A percentile compares a stretch with the other conserved stretches of the same genome.
Evolutionary conservation across 345 rosid species (phyloP).

Genomic region (Citrus cavaleriei): DNA sequence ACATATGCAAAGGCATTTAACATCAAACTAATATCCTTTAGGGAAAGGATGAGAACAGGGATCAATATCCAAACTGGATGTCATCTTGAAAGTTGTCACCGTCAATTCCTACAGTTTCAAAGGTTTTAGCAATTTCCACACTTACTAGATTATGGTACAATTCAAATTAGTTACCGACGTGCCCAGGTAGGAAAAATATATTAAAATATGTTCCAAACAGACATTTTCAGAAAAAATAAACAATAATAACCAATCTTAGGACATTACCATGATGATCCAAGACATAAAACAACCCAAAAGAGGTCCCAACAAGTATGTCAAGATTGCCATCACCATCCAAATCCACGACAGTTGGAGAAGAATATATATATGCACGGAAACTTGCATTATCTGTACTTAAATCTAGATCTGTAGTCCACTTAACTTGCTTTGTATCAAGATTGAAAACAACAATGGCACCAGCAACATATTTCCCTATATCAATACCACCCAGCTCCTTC

Average conservation of each 20-base stretch:
- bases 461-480: slow-evolving; percentile 86
- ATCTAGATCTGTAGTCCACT: slow-evolving; percentile 84
- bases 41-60: not conserved
- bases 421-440: slow-evolving; percentile 98
- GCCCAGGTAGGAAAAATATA: not conserved
- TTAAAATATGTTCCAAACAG: not conserved
- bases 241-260: slow-evolving; percentile 1
- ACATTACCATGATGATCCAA: slow-evolving; percentile 91
- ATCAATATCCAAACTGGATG: not conserved
- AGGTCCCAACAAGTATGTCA: slow-evolving; percentile 97
- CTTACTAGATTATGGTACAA: not conserved
- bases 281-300: slow-evolving; percentile 92
- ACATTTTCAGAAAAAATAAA: not conserved
- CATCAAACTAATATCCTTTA: not conserved
- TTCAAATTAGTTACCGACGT: not conserved
- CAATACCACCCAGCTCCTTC: slow-evolving; percentile 85
- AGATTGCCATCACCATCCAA: slow-evolving; percentile 98
- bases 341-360: slow-evolving; percentile 95
- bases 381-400: slow-evolving; percentile 67
- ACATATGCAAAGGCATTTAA: not conserved
- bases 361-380: slow-evolving; percentile 83
- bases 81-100: not conserved
- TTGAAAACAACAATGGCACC: slow-evolving; percentile 87
- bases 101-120: not conserved
- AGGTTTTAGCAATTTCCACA: not conserved